Evolutionary conservation across 2,329 filamentous ascomycete species (phyloP).

Genomic region (Calonectria fujianensis): DNA sequence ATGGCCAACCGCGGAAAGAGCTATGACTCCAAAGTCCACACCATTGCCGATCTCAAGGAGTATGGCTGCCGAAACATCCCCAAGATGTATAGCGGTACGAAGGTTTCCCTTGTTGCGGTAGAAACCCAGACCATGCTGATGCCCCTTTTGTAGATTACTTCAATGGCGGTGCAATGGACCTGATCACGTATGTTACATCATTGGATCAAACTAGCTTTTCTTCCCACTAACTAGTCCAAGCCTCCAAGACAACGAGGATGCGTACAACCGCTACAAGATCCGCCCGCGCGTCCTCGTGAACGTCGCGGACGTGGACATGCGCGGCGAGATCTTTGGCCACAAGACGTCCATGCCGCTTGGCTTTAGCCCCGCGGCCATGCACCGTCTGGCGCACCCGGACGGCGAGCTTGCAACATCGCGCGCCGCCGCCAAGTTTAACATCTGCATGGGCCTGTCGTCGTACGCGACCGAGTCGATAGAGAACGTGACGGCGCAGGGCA

Average conservation of each 20-base stretch:
- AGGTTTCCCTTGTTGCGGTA: background rate
- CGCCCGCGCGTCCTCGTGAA: slow-evolving; percentile 59
- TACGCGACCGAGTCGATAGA: slow-evolving; percentile 52
- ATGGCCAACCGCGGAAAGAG: slow-evolving; percentile 48
- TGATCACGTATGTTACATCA: slow-evolving; percentile 46
- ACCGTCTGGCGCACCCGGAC: slow-evolving; percentile 71
- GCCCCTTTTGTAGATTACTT: slow-evolving; percentile 67
- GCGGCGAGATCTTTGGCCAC: slow-evolving; percentile 48
- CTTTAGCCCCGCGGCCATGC: slow-evolving; percentile 73
- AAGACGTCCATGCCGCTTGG: slow-evolving; percentile 69
- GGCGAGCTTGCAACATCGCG: slow-evolving; percentile 70
- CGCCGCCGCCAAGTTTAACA: slow-evolving; percentile 56
- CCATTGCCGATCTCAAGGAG: slow-evolving; percentile 48
- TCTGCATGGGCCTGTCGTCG: slow-evolving; percentile 56
- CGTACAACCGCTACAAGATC: slow-evolving; percentile 71
- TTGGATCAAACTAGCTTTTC: background rate
- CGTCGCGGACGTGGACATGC: slow-evolving; percentile 50
- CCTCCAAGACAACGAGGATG: slow-evolving; percentile 71
- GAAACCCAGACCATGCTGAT: slow-evolving; percentile 24
- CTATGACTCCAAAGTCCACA: slow-evolving; percentile 46
- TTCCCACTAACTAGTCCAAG: slow-evolving; percentile 54
- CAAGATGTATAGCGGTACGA: slow-evolving; percentile 48
- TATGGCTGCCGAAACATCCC: slow-evolving; percentile 42
- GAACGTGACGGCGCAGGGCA: slow-evolving; percentile 47
- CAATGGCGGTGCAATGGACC: slow-evolving; percentile 74